phyloP scores from a whole-genome alignment of 345 rosid genomes.

The Triadica sebifera region DNA sequence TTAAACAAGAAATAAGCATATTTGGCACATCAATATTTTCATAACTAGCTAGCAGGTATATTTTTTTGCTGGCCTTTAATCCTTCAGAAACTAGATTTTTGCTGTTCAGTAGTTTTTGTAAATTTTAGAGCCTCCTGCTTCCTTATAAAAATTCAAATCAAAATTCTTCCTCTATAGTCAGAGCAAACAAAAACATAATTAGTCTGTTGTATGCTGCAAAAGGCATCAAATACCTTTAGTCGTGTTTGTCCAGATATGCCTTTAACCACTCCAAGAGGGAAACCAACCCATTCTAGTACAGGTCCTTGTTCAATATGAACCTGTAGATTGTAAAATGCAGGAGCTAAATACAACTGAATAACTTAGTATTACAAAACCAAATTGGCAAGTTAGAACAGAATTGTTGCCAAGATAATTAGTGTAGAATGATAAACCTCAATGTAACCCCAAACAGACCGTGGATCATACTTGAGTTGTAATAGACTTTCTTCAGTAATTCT shows the following conservation, averaged over 20 bases:
- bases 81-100: not conserved
- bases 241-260: constrained; percentile 96
- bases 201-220: not conserved
- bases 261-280: constrained; percentile 86
- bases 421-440: constrained; percentile 56
- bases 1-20: not conserved
- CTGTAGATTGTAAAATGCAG: constrained; percentile 31
- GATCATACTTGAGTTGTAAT: constrained; percentile 68
- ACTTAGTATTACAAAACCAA: not conserved
- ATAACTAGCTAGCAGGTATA: not conserved
- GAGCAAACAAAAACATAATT: not conserved
- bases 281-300: constrained; percentile 82
- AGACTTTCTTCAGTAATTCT: constrained; percentile 58
- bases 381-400: not conserved
- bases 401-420: constrained; percentile 2
- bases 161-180: not conserved
- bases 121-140: not conserved
- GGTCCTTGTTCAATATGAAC: constrained; percentile 99
- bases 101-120: not conserved
- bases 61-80: not conserved
- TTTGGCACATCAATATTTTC: not conserved
- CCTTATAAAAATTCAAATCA: not conserved
- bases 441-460: constrained; percentile 82
- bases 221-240: constrained; percentile 51
- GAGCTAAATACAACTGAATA: not conserved